These are phyloP conservation scores for Phialophora expanda DNA, from an alignment of 2,329 filamentous ascomycete species.

Conservation along the genomic window DNA sequence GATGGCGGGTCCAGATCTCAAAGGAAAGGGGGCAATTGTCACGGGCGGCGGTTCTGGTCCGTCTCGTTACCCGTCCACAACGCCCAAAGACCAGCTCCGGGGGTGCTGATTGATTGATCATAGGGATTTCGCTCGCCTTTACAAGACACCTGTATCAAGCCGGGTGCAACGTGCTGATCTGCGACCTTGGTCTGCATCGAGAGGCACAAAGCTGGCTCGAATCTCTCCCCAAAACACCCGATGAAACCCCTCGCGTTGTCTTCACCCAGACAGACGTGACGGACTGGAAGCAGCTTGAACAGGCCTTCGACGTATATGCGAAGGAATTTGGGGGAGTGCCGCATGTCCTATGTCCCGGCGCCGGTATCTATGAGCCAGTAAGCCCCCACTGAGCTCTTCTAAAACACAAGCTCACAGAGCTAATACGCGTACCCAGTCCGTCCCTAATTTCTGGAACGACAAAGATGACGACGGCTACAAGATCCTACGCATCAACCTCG, in stretches of 20 bases:
- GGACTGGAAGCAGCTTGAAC: slow-evolving; percentile 55
- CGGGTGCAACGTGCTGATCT: slow-evolving; percentile 53
- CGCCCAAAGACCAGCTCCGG: not conserved
- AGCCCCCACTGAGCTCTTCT: not conserved
- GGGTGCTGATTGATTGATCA: not conserved
- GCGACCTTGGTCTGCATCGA: slow-evolving; percentile 51
- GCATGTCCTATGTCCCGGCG: slow-evolving; percentile 52
- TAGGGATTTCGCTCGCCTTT: slow-evolving; percentile 53
- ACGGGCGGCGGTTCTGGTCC: slow-evolving; percentile 60
- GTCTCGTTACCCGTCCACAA: slow-evolving; percentile 27
- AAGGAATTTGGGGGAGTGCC: slow-evolving; percentile 55
- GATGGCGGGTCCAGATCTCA: slow-evolving; percentile 11
- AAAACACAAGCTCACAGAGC: not conserved
- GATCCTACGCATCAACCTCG: slow-evolving; percentile 56
- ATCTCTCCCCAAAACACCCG: slow-evolving; percentile 29
- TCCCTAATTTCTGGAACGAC: slow-evolving; percentile 55
- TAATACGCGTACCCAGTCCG: slow-evolving; percentile 39
- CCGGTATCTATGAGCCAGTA: slow-evolving; percentile 48
- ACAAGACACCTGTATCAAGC: slow-evolving; percentile 48
- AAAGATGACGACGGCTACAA: slow-evolving; percentile 51
- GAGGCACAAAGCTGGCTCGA: slow-evolving; percentile 50
- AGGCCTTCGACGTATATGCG: slow-evolving; percentile 56
- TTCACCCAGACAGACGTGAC: slow-evolving; percentile 55
- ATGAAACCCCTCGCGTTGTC: slow-evolving; percentile 43
- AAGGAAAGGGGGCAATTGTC: slow-evolving; percentile 51